phyloP scores from a whole-genome alignment of 768 basidiomycete species.

The Amanita molliuscula region DNA sequence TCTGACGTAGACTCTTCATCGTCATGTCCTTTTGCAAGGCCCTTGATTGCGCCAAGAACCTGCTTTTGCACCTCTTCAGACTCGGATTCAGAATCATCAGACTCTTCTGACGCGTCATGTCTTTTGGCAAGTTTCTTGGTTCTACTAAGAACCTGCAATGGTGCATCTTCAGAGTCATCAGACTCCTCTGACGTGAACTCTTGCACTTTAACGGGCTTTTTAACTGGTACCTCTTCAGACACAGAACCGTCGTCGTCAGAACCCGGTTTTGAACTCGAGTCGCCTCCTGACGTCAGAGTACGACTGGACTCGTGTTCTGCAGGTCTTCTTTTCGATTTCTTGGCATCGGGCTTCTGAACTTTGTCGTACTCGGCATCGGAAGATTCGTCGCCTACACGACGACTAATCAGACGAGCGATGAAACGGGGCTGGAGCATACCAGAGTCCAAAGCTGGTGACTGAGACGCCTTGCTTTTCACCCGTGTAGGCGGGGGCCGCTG shows the following conservation, averaged over 20 bases:
- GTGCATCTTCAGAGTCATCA: no score
- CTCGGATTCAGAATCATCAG: conserved; percentile 16
- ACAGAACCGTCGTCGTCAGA: conserved; percentile 7
- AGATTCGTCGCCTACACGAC: conserved; percentile 22
- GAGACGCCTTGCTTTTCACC: not conserved
- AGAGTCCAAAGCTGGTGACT: conserved; percentile 14
- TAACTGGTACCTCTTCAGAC: no score
- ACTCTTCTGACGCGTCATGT: no score
- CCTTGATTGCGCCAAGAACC: not conserved
- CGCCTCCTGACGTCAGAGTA: conserved; percentile 25
- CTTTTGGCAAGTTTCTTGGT: no score
- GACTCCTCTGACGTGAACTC: no score
- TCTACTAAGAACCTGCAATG: no score
- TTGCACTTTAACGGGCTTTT: no score
- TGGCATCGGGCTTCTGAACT: conserved; percentile 10
- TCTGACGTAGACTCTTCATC: no score
- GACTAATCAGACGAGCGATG: not conserved
- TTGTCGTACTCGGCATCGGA: conserved; percentile 17
- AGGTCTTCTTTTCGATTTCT: conserved; percentile 6
- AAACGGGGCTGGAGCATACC: conserved; percentile 10
- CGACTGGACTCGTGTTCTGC: conserved; percentile 26
- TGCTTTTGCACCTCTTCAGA: conserved; percentile 11
- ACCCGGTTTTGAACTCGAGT: conserved; percentile 20
- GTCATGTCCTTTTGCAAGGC: no score
- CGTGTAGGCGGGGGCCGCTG: conserved; percentile 10